Conservation (phyloP, 73 alveolate species). For the Tetrahymena malaccensis region DNA sequence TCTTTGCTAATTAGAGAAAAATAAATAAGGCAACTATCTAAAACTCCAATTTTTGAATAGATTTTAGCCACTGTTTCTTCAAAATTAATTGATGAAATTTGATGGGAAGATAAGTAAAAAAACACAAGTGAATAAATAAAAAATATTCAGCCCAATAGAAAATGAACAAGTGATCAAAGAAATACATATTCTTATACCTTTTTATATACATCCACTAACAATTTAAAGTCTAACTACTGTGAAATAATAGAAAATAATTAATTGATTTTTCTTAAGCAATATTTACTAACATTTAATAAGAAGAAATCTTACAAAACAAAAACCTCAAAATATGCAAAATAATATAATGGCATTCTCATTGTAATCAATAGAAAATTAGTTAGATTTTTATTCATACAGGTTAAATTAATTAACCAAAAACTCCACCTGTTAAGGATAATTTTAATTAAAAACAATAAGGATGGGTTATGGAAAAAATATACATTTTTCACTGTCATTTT, state of each 20-base stretch:
- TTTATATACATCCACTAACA: too few species aligned
- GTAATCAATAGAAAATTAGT: background rate
- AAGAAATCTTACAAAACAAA: too few species aligned
- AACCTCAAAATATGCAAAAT: too few species aligned
- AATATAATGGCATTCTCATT: background rate
- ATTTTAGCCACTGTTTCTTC: background rate
- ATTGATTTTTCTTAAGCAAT: too few species aligned
- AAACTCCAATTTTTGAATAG: background rate
- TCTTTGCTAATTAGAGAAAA: background rate
- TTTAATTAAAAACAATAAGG: background rate
- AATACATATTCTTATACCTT: background rate
- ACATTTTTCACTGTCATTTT: background rate
- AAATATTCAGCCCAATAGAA: too few species aligned
- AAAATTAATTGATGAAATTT: background rate
- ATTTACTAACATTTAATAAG: too few species aligned
- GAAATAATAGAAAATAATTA: too few species aligned
- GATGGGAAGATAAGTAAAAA: background rate
- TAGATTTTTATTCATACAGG: background rate
- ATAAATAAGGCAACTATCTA: background rate
- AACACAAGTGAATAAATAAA: background rate
- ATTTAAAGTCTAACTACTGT: background rate
- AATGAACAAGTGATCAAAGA: background rate
- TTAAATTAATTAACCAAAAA: background rate
- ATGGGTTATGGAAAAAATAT: background rate
- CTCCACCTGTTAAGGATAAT: background rate